Percentiles rank a stretch among this genome's conserved stretches.
These are phyloP conservation scores for Mitragyna speciosa DNA, from an alignment of 257 asterid genomes.

Conservation along the genomic window DNA sequence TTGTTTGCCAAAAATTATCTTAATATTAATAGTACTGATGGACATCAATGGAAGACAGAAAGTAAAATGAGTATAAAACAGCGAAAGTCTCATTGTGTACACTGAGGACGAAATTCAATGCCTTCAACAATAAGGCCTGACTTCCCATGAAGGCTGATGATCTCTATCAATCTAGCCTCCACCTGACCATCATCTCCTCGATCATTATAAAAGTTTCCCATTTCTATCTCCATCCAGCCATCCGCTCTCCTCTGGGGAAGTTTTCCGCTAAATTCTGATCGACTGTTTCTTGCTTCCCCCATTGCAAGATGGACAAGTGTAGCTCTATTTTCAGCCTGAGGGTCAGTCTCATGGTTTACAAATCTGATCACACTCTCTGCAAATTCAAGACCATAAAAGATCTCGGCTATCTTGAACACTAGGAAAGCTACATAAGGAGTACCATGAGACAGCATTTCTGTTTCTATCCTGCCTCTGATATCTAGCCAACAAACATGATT, in stretches of 20 bases:
- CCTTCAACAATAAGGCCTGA: slow-evolving; percentile 29
- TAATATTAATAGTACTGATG: too few relatives aligned
- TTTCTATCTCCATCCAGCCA: slow-evolving; percentile 37
- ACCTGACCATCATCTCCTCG: slow-evolving; percentile 30
- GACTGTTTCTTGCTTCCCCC: not conserved
- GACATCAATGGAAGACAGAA: too few relatives aligned
- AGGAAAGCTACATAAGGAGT: slow-evolving; percentile 32
- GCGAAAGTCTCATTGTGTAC: not conserved
- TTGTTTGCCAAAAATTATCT: too few relatives aligned
- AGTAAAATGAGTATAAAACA: too few relatives aligned
- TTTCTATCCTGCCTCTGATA: slow-evolving; percentile 32
- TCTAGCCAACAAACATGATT: slow-evolving; percentile 27
- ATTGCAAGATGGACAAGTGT: slow-evolving; percentile 10
- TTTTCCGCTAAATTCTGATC: slow-evolving; percentile 7
- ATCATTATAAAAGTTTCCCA: slow-evolving; percentile 29
- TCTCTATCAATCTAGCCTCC: slow-evolving; percentile 35
- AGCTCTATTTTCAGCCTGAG: slow-evolving; percentile 22
- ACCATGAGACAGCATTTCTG: slow-evolving; percentile 19
- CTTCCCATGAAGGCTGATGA: not conserved
- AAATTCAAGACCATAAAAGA: slow-evolving; percentile 18
- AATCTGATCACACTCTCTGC: slow-evolving; percentile 17
- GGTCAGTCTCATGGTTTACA: slow-evolving; percentile 5
- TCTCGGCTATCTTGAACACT: slow-evolving; percentile 18
- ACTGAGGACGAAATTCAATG: slow-evolving; percentile 21
- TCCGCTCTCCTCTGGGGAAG: slow-evolving; percentile 21